Evolutionary conservation across 2,329 filamentous ascomycete species (phyloP).

Genomic region (Fusarium denticulatum): DNA sequence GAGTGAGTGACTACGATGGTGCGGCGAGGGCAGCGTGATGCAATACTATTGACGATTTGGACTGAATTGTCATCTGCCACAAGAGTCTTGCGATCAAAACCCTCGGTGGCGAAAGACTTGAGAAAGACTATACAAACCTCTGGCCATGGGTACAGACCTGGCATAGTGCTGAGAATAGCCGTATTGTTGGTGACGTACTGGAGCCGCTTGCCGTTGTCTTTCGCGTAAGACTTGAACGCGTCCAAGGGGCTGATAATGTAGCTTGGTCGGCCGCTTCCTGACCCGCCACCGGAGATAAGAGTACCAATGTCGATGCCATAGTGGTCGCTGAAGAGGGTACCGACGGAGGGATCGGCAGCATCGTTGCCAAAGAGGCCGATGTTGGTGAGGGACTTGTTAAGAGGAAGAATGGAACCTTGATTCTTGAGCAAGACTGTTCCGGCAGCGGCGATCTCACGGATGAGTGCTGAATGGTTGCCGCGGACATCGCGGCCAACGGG

Average conservation of each 20-base stretch:
- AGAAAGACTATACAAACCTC: background rate
- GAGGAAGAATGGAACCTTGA: slow-evolving; percentile 62
- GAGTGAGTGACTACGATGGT: background rate
- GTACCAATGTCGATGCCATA: background rate
- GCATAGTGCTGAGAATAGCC: background rate
- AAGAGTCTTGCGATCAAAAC: background rate
- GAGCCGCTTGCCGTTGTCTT: background rate
- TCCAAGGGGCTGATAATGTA: background rate
- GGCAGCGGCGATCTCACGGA: slow-evolving; percentile 64
- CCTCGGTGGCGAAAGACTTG: background rate
- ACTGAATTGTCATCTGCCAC: background rate
- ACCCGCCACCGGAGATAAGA: background rate
- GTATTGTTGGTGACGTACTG: slow-evolving; percentile 1
- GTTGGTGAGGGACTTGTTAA: slow-evolving; percentile 59
- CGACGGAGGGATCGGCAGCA: slow-evolving; percentile 56
- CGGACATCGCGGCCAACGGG: slow-evolving; percentile 66
- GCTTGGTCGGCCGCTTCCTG: background rate
- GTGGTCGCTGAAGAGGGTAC: background rate
- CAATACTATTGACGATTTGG: background rate
- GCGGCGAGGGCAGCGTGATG: background rate
- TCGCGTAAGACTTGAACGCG: background rate
- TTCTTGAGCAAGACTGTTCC: slow-evolving; percentile 77
- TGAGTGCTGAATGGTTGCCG: slow-evolving; percentile 70
- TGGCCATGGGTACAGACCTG: background rate
- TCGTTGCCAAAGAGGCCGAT: slow-evolving; percentile 72